Conservation (phyloP, 345 rosid species). For the Brassica cretica region DNA sequence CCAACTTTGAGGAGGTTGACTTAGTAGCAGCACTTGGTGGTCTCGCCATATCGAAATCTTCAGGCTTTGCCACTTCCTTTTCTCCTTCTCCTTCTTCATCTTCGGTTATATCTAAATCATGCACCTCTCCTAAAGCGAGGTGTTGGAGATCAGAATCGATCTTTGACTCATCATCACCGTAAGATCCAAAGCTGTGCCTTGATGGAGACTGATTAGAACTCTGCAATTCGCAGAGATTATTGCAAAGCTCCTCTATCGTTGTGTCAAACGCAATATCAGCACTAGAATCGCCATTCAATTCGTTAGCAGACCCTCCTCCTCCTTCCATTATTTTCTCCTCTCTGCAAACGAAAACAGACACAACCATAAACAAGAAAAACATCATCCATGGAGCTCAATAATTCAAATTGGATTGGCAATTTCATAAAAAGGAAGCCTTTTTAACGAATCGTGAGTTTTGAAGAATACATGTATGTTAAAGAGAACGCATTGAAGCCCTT, state of each 20-base stretch:
- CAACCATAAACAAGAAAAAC: neutral
- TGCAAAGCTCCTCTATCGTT: slow-evolving; percentile 76
- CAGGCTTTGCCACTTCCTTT: slow-evolving; percentile 49
- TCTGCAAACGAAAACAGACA: slow-evolving; percentile 1
- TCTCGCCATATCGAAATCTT: slow-evolving; percentile 41
- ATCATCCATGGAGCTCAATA: slow-evolving; percentile 26
- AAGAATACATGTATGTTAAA: neutral
- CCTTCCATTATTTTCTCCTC: slow-evolving; percentile 7
- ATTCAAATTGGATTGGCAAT: neutral
- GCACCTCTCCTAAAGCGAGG: slow-evolving; percentile 69
- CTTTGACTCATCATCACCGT: slow-evolving; percentile 89
- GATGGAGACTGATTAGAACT: slow-evolving; percentile 84
- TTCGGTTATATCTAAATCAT: slow-evolving; percentile 54
- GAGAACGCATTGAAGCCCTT: neutral
- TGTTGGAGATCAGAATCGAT: slow-evolving; percentile 78
- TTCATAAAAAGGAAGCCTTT: neutral
- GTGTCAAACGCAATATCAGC: slow-evolving; percentile 42
- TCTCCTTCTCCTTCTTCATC: slow-evolving; percentile 41
- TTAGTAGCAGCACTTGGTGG: slow-evolving; percentile 51
- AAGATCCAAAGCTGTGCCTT: slow-evolving; percentile 70
- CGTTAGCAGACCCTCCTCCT: slow-evolving; percentile 17
- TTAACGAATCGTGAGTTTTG: neutral
- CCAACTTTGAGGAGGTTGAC: slow-evolving; percentile 42
- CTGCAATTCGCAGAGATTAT: slow-evolving; percentile 83
- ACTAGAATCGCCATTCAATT: slow-evolving; percentile 1